These are phyloP conservation scores for Colletotrichum aenigma DNA, from an alignment of 2,329 filamentous ascomycete genomes.

Conservation along the genomic window DNA sequence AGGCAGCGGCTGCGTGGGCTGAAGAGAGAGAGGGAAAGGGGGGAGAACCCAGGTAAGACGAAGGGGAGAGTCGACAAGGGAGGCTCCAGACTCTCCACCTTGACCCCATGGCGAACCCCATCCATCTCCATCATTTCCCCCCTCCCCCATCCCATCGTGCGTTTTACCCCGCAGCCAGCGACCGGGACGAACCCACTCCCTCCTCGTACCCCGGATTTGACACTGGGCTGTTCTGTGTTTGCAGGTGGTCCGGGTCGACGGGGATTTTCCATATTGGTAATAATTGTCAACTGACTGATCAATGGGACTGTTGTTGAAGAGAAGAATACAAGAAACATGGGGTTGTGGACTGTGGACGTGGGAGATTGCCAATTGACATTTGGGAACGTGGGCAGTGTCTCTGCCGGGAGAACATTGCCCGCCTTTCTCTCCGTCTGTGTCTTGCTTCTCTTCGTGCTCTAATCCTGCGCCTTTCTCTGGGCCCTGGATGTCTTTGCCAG, in stretches of 20 bases:
- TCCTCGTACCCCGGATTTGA: conserved; percentile 12
- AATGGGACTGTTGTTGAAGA: not conserved
- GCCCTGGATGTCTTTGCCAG: not conserved
- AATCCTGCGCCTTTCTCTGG: not conserved
- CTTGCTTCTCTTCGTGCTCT: not conserved
- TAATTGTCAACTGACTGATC: not conserved
- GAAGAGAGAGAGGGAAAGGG: not conserved
- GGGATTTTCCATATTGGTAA: not conserved
- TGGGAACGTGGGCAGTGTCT: not conserved
- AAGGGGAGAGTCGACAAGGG: not conserved
- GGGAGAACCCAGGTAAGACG: not conserved
- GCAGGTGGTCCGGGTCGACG: not conserved
- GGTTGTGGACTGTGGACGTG: not conserved
- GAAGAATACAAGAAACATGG: not conserved
- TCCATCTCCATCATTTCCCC: not conserved
- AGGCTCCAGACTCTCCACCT: not conserved
- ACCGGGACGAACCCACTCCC: conserved; percentile 3
- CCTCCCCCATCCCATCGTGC: not conserved
- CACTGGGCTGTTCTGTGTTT: not conserved
- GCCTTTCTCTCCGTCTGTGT: not conserved
- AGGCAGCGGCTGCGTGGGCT: not conserved
- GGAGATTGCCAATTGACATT: not conserved
- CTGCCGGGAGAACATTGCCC: not conserved
- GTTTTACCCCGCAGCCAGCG: conserved; percentile 13
- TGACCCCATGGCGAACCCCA: not conserved